Evolutionary conservation across 2,329 filamentous ascomycete genomes (phyloP).

Genomic region (Ophiocordyceps camponoti-rufipedis): DNA sequence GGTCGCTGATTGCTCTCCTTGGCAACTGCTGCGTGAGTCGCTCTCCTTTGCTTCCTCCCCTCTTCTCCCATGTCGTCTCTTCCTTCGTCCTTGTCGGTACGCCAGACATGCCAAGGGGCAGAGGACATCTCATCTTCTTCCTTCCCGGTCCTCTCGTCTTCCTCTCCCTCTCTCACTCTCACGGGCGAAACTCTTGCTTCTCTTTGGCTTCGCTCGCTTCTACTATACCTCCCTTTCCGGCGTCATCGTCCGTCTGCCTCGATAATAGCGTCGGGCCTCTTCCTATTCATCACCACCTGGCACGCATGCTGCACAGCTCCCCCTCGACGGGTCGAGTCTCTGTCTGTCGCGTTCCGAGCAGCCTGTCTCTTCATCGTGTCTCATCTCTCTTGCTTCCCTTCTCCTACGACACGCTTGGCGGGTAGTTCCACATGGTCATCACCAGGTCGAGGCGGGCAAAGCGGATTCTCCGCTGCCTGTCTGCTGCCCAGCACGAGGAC

Average conservation of each 20-base stretch:
- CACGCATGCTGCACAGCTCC: background rate
- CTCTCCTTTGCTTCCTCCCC: slow-evolving; percentile 1
- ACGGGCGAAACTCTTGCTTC: background rate
- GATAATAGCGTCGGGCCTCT: background rate
- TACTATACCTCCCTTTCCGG: background rate
- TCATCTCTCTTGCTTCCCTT: background rate
- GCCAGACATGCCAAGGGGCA: background rate
- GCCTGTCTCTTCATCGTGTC: background rate
- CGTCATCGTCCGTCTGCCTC: background rate
- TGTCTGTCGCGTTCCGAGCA: background rate
- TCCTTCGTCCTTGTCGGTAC: background rate
- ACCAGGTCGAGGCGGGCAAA: slow-evolving; percentile 11
- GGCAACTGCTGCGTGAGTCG: slow-evolving; percentile 13
- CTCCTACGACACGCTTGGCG: slow-evolving; percentile 1
- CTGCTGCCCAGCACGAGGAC: slow-evolving; percentile 16
- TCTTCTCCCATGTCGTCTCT: background rate
- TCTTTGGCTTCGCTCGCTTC: background rate
- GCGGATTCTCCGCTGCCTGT: slow-evolving; percentile 17
- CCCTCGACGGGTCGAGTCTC: background rate
- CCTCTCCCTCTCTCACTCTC: slow-evolving; percentile 2
- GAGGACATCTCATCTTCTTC: background rate
- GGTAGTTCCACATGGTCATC: slow-evolving; percentile 8
- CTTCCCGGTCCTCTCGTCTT: background rate
- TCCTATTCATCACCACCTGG: background rate
- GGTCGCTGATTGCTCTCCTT: slow-evolving; percentile 14